Conservation (phyloP, 2,329 filamentous ascomycete species). For the Neonectria ditissima region DNA sequence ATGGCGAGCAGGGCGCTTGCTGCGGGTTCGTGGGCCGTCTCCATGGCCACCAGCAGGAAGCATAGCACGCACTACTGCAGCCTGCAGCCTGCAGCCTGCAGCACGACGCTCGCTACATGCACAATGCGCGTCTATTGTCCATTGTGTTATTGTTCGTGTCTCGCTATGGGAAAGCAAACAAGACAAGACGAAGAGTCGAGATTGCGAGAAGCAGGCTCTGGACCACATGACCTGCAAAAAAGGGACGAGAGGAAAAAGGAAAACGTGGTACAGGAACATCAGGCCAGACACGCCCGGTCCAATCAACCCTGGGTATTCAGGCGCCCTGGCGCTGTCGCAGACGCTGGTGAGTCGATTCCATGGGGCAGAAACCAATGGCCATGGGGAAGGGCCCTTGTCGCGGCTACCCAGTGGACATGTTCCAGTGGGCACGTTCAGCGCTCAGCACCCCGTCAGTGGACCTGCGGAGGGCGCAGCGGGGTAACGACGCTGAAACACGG, state of each 20-base stretch:
- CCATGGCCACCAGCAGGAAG: slow-evolving; percentile 21
- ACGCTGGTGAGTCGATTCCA: slow-evolving; percentile 16
- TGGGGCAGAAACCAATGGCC: slow-evolving; percentile 13
- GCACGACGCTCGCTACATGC: too few species aligned
- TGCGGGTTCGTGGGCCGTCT: slow-evolving; percentile 38
- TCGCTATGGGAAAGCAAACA: neutral
- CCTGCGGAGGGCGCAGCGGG: slow-evolving; percentile 43
- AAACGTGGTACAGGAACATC: slow-evolving; percentile 14
- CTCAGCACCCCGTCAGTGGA: slow-evolving; percentile 34
- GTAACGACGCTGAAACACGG: slow-evolving; percentile 42
- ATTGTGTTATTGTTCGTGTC: neutral
- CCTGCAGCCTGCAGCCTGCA: too few species aligned
- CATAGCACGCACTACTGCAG: neutral
- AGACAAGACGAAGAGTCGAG: neutral
- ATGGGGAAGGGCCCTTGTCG: slow-evolving; percentile 23
- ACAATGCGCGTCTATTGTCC: neutral
- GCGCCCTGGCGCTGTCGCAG: slow-evolving; percentile 21
- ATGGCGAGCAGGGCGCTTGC: slow-evolving; percentile 24
- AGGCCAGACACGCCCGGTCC: slow-evolving; percentile 24
- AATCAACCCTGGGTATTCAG: neutral
- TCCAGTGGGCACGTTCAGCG: slow-evolving; percentile 9
- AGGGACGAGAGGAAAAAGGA: slow-evolving; percentile 1
- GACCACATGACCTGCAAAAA: neutral
- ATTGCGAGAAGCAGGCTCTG: neutral
- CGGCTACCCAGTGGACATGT: slow-evolving; percentile 8